Evolutionary conservation across 148 eudicot species (phyloP).

Genomic region (Camellia granthamiana): DNA sequence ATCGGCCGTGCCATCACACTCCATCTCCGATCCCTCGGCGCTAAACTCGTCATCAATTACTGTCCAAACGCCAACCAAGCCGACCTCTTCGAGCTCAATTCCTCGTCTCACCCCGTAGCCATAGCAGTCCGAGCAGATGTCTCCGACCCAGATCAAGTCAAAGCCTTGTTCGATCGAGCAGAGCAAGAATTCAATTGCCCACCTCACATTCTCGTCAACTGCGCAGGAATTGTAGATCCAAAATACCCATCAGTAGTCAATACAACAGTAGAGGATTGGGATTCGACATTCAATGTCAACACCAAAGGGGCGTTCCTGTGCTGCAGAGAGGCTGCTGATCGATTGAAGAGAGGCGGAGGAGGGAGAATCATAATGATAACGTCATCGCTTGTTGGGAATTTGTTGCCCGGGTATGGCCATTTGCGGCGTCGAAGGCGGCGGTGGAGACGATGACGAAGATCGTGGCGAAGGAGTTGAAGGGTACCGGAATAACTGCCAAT

Average conservation of each 20-base stretch:
- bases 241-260: no score
- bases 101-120: neutral
- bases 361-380: neutral
- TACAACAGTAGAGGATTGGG: no score
- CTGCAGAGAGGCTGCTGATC: no score
- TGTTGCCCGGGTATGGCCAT: neutral
- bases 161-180: neutral
- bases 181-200: neutral
- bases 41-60: neutral
- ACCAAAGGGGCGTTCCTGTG: no score
- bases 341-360: no score
- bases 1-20: neutral
- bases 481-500: neutral
- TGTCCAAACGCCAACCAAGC: neutral
- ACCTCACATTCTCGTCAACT: neutral
- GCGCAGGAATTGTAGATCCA: neutral
- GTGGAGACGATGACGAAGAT: conserved; percentile 6
- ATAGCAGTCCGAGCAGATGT: neutral
- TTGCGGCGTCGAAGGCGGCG: conserved; percentile 7
- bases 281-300: no score
- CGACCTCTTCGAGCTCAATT: neutral
- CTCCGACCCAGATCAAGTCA: neutral
- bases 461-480: conserved; percentile 3
- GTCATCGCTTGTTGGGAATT: neutral
- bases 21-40: conserved; percentile 7